phyloP scores from a whole-genome alignment of 805 yeast species.

The Yamadazyma ubonensis region DNA sequence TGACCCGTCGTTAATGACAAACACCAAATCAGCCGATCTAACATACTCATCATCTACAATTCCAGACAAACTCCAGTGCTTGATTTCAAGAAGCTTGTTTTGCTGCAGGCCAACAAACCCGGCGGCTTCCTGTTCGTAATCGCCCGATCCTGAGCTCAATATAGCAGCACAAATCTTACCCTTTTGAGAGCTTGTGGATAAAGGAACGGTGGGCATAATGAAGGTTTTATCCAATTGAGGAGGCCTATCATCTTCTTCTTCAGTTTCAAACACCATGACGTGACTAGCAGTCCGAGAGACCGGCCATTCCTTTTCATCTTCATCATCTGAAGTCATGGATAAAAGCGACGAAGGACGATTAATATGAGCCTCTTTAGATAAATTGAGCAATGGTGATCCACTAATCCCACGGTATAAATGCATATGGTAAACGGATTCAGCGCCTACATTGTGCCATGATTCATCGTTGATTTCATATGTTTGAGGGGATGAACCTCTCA shows the following conservation, averaged over 20 bases:
- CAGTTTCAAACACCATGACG: slow-evolving; percentile 43
- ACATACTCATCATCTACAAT: slow-evolving; percentile 19
- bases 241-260: slow-evolving; percentile 38
- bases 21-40: slow-evolving; percentile 26
- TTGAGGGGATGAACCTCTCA: neutral
- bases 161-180: neutral
- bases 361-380: neutral
- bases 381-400: slow-evolving; percentile 10
- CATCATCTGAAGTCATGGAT: slow-evolving; percentile 16
- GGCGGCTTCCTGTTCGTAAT: neutral
- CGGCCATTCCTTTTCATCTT: slow-evolving; percentile 3
- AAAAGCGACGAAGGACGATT: slow-evolving; percentile 15
- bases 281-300: slow-evolving; percentile 8
- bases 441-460: slow-evolving; percentile 34
- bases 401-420: slow-evolving; percentile 12
- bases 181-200: slow-evolving; percentile 1
- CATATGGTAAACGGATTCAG: slow-evolving; percentile 12
- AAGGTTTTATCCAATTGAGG: slow-evolving; percentile 18
- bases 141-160: neutral
- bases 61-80: slow-evolving; percentile 4
- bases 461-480: slow-evolving; percentile 9
- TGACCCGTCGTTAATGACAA: slow-evolving; percentile 42
- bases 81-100: slow-evolving; percentile 12
- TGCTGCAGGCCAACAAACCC: slow-evolving; percentile 17
- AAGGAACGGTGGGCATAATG: slow-evolving; percentile 34